These are phyloP conservation scores for Naganishia friedmannii DNA, from an alignment of 768 basidiomycete species.

Conservation along the genomic window DNA sequence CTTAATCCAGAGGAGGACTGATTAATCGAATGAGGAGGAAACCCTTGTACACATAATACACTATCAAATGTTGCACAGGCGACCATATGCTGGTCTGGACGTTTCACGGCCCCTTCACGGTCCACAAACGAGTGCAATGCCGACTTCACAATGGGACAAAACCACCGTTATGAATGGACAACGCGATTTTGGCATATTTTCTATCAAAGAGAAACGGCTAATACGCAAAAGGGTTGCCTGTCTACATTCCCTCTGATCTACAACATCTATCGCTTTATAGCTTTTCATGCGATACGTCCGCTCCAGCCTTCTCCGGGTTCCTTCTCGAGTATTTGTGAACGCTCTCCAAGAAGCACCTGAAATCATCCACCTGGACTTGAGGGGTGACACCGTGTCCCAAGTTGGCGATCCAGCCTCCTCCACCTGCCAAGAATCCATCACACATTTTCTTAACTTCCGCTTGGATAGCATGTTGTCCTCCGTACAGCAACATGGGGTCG, in stretches of 20 bases:
- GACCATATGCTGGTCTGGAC: too few species aligned
- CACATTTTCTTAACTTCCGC: constrained; percentile 77
- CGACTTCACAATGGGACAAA: too few species aligned
- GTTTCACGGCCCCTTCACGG: too few species aligned
- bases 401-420: constrained; percentile 91
- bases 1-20: constrained; percentile 48
- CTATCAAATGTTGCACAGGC: too few species aligned
- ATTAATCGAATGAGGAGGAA: not conserved
- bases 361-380: constrained; percentile 86
- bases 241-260: not conserved
- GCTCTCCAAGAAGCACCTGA: constrained; percentile 86
- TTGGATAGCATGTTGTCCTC: constrained; percentile 81
- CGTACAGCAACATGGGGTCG: constrained; percentile 83
- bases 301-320: constrained; percentile 8
- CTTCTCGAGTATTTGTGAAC: constrained; percentile 47
- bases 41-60: not conserved
- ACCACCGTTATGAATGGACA: too few species aligned
- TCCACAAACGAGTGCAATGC: too few species aligned
- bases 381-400: constrained; percentile 97
- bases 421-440: constrained; percentile 63
- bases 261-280: not conserved
- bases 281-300: constrained; percentile 8
- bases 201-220: not conserved
- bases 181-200: not conserved
- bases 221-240: not conserved